Conservation (phyloP, 1,284 basidiomycete species). For the Ceratobasidium theobromae region DNA sequence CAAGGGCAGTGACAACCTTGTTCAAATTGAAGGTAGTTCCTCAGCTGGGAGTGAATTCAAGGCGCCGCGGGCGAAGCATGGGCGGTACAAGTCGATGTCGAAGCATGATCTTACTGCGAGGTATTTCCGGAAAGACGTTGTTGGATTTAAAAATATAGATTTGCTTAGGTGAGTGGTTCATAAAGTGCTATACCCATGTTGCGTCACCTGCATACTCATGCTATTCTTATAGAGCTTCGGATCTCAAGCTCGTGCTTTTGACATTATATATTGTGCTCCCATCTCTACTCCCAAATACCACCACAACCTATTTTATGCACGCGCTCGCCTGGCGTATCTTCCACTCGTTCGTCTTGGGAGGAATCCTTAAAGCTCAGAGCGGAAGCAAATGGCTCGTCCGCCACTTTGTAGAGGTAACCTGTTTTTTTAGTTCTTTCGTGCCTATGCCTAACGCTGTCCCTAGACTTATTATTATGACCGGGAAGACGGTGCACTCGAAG, state of each 20-base stretch:
- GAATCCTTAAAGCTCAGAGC: slow-evolving; percentile 81
- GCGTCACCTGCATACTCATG: not conserved
- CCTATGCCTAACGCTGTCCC: no score
- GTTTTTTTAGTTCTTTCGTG: not conserved
- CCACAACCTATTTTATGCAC: slow-evolving; percentile 71
- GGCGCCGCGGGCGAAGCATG: not conserved
- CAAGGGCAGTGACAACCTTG: not conserved
- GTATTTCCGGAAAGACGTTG: slow-evolving; percentile 87
- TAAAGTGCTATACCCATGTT: not conserved
- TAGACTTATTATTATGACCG: slow-evolving; percentile 36
- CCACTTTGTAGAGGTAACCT: slow-evolving; percentile 77
- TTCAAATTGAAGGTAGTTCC: not conserved
- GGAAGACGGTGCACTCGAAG: slow-evolving; percentile 71
- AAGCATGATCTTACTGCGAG: slow-evolving; percentile 89
- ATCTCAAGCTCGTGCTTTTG: slow-evolving; percentile 64
- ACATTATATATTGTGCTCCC: slow-evolving; percentile 57
- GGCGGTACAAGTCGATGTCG: slow-evolving; percentile 48
- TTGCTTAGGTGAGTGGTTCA: slow-evolving; percentile 62
- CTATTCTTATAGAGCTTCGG: slow-evolving; percentile 57
- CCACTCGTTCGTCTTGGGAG: slow-evolving; percentile 87
- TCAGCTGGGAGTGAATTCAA: not conserved
- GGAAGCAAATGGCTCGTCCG: slow-evolving; percentile 86
- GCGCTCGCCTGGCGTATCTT: slow-evolving; percentile 85
- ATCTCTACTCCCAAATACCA: slow-evolving; percentile 46
- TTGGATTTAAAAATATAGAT: slow-evolving; percentile 83